phyloP scores from a whole-genome alignment of 352 stramenopile species.

The Pythium phragmitis region DNA sequence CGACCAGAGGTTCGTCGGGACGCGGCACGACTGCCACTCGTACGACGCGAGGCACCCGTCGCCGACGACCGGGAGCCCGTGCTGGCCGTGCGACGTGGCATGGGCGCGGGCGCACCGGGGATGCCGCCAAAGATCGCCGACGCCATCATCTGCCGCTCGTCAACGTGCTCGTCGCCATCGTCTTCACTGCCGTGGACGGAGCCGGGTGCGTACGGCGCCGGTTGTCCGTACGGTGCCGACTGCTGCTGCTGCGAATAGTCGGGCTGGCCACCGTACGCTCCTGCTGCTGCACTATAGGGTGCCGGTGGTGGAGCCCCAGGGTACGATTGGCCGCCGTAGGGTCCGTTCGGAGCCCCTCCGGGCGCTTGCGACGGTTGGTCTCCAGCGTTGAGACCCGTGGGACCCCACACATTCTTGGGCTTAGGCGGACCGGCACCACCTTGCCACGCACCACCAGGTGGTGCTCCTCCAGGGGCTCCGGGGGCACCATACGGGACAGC shows the following conservation, averaged over 20 bases:
- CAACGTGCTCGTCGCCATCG: constrained; percentile 44
- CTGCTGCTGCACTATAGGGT: constrained; percentile 27
- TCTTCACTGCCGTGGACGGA: constrained; percentile 43
- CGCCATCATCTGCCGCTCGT: constrained; percentile 88
- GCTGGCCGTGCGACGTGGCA: constrained; percentile 36
- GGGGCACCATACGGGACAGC: constrained; percentile 24
- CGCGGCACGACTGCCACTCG: constrained; percentile 31
- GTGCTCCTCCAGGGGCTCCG: constrained; percentile 24
- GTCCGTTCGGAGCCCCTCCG: constrained; percentile 3
- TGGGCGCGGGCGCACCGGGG: constrained; percentile 58
- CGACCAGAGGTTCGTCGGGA: constrained; percentile 36
- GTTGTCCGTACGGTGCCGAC: constrained; percentile 28
- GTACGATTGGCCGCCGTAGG: constrained; percentile 40
- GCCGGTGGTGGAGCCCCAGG: constrained; percentile 19
- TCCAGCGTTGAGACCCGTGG: constrained; percentile 63
- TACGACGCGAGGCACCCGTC: constrained; percentile 35
- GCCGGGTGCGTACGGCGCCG: constrained; percentile 30
- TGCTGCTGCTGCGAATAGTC: constrained; percentile 37
- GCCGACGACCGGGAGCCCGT: constrained; percentile 29
- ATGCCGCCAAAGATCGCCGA: constrained; percentile 97
- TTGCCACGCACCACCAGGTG: constrained; percentile 34
- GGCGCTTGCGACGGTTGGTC: constrained; percentile 19
- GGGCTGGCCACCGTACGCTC: constrained; percentile 40
- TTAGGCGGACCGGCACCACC: constrained; percentile 33
- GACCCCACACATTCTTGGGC: constrained; percentile 87